Conservation (phyloP, 2,329 filamentous ascomycete genomes). For the Monilinia fructigena region DNA sequence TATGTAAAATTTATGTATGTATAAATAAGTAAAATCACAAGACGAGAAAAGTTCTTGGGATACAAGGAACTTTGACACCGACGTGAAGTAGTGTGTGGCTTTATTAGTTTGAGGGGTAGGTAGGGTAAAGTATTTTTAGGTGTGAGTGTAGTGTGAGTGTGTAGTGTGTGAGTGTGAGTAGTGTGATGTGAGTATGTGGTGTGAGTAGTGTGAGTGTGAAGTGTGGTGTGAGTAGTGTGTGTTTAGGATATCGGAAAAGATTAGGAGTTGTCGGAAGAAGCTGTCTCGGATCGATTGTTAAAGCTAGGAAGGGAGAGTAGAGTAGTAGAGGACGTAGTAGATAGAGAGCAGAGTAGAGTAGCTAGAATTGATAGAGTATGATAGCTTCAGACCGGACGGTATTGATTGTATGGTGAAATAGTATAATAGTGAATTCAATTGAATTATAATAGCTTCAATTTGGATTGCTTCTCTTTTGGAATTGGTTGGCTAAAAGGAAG, state of each 20-base stretch:
- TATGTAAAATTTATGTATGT: background rate
- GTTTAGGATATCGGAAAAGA: no score
- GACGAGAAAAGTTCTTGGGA: background rate
- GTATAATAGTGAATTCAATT: background rate
- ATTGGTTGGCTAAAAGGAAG: background rate
- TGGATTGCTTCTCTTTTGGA: background rate
- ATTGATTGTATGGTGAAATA: background rate
- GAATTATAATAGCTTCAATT: background rate
- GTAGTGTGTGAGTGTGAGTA: no score
- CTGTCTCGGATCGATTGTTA: no score
- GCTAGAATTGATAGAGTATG: no score
- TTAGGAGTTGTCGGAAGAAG: no score
- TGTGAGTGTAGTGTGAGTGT: no score
- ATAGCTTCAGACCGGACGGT: background rate
- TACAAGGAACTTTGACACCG: constrained; percentile 8
- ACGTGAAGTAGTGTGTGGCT: background rate
- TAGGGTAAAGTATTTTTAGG: background rate
- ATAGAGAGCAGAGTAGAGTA: no score
- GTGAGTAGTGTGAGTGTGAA: no score
- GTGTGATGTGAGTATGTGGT: no score
- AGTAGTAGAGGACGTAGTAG: no score
- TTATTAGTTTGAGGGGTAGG: background rate
- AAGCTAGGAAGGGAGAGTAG: no score
- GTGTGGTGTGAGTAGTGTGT: no score
- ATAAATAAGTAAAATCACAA: background rate